Base-by-base conservation (phyloP, 164 flowering plant genomes). In the Tetrastigma voinierianum region DNA sequence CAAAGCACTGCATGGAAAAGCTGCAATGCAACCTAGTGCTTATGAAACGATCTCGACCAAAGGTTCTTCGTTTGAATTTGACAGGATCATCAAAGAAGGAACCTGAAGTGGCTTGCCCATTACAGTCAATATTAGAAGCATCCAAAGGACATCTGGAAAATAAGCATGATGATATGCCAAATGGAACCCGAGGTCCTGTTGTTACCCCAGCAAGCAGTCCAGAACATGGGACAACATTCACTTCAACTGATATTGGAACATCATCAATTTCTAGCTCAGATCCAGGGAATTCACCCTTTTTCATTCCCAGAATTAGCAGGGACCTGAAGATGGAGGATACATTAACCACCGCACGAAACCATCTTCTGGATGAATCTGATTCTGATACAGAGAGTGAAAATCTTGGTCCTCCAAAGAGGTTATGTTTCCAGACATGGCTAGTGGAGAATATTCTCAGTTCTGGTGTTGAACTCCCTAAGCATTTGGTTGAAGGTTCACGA, bases 141-240 rank as follows among this genome's bases (percentile, higher is more conserved):
- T 66, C 77, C 40, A 64, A 57, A 15, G 68, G 73, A 43, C 60
- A 66, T 61, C 23, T 68, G 3, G 67, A 70, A 59, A 66, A 72
- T 8, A 67, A 70, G 54, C 57, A 55, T 67, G 82, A 76, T 20
- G 44, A 73, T 7, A 32, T 32, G 24, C 20, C 69, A 52, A 70
- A 76, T 57, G 51, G 70, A 19, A 77, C 81, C 49, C 80, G 73
- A 49, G 97, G 83, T 32, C 97, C 94, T 54, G 82, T 71, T 65
- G 97, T 87, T 59, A 93, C 96, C 70, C 98, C 98, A 20, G 81
- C 76, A 15, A 85, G 96, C 74, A 93, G 96, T 76, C 97, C 96
- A 23, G 98, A 88, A 15, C 82, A 80, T 10, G 90, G 77, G 61
- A 81, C 91, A 9, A 77, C 87, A 48, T 75, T 86, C 54, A 83